A percentile compares a stretch with the other conserved stretches of the same genome.
phyloP scores from a whole-genome alignment of 2,329 filamentous ascomycete species.

The Pyricularia sp. region DNA sequence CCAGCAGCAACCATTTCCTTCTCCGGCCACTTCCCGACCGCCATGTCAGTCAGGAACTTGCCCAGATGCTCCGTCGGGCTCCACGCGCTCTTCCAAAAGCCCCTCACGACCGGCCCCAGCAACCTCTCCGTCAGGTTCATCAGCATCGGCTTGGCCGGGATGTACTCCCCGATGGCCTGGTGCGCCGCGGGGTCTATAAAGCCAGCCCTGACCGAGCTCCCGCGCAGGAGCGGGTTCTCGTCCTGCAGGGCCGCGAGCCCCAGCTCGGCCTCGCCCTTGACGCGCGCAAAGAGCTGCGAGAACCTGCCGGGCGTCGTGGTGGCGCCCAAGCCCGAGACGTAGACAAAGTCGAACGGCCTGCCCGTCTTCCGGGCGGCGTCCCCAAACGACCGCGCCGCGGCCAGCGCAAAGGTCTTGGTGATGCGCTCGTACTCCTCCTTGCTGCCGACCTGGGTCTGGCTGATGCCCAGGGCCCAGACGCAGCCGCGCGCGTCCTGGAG shows the following conservation, averaged over 20 bases:
- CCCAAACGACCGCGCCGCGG: conserved; percentile 51
- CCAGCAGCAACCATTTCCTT: conserved; percentile 16
- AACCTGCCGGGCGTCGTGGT: conserved; percentile 46
- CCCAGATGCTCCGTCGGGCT: conserved; percentile 36
- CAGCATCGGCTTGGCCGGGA: conserved; percentile 20
- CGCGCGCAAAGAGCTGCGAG: conserved; percentile 47
- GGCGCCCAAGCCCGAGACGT: conserved; percentile 56
- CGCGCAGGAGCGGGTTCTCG: conserved; percentile 29
- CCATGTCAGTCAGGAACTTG: conserved; percentile 32
- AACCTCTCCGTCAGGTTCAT: conserved; percentile 8
- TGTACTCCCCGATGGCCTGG: conserved; percentile 28
- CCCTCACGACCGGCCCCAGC: conserved; percentile 18
- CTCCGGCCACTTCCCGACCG: conserved; percentile 27
- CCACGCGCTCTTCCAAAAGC: conserved; percentile 13
- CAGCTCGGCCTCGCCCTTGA: conserved; percentile 60
- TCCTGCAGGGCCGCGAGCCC: conserved; percentile 43
- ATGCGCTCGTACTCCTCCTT: conserved; percentile 56
- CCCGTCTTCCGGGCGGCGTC: background rate
- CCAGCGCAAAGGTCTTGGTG: conserved; percentile 56
- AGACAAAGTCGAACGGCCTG: conserved; percentile 57
- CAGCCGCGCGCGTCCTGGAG: conserved; percentile 57
- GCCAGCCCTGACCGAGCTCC: conserved; percentile 48
- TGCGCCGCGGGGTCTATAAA: conserved; percentile 44
- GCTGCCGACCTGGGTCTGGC: conserved; percentile 45
- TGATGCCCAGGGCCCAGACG: conserved; percentile 66